These are phyloP conservation scores for Penicillium crystallinum DNA, from an alignment of 495 filamentous ascomycete genomes.

Conservation along the genomic window DNA sequence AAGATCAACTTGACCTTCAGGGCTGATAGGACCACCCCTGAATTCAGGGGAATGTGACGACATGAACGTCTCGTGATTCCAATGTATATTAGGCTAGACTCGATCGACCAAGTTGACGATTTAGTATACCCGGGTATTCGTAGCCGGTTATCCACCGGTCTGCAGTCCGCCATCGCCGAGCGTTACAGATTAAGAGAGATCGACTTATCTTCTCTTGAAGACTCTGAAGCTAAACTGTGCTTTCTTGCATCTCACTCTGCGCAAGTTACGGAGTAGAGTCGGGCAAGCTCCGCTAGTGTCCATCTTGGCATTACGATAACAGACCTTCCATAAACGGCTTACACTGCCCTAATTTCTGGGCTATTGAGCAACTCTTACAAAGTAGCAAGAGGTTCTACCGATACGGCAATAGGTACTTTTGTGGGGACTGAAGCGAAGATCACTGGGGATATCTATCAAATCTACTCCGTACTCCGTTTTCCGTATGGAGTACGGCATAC, in stretches of 20 bases:
- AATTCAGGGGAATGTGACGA: background rate
- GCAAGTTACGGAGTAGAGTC: background rate
- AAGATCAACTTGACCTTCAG: background rate
- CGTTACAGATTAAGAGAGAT: background rate
- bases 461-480: background rate
- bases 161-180: background rate
- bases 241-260: too few species aligned
- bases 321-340: background rate
- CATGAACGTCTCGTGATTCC: background rate
- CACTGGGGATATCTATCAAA: background rate
- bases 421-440: background rate
- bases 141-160: background rate
- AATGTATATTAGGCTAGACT: background rate
- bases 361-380: too few species aligned
- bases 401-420: too few species aligned
- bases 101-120: background rate
- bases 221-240: background rate
- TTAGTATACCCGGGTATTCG: background rate
- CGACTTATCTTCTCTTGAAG: background rate
- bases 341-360: background rate
- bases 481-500: too few species aligned
- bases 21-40: background rate
- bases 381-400: too few species aligned
- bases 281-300: background rate
- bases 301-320: background rate